phyloP scores from a whole-genome alignment of 768 basidiomycete genomes.

The Galerina marginata region DNA sequence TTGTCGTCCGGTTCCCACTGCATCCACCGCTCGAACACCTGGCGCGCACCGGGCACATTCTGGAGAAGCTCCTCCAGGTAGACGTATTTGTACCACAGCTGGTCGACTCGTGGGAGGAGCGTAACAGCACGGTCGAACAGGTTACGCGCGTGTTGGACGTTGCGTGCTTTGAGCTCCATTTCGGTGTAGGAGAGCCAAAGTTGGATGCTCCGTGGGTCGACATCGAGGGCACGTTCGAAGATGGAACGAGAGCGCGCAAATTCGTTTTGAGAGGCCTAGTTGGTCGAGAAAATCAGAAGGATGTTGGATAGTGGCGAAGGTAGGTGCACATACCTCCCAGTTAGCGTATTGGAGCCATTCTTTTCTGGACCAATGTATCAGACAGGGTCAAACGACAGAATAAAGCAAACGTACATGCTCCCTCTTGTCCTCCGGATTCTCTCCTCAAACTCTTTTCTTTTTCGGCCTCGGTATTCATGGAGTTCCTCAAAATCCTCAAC shows the following conservation, averaged over 20 bases:
- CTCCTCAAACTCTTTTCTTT: constrained; percentile 89
- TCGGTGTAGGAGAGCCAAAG: constrained; percentile 96
- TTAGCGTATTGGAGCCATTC: constrained; percentile 89
- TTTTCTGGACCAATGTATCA: constrained; percentile 52
- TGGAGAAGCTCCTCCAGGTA: constrained; percentile 97
- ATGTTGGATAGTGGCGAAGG: not conserved
- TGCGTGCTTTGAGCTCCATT: constrained; percentile 97
- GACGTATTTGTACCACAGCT: constrained; percentile 99
- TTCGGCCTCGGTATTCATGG: constrained; percentile 83
- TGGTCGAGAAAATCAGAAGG: not conserved
- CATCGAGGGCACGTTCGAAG: constrained; percentile 95
- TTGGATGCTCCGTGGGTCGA: constrained; percentile 88
- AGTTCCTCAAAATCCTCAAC: constrained; percentile 93
- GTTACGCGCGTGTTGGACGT: constrained; percentile 96
- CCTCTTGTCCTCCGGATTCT: constrained; percentile 81
- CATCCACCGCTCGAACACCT: constrained; percentile 99
- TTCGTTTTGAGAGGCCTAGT: constrained; percentile 92
- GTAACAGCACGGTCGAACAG: constrained; percentile 97
- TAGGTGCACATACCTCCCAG: constrained; percentile 66
- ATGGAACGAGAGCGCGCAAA: constrained; percentile 94
- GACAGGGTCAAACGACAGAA: not conserved
- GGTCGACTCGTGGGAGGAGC: constrained; percentile 92
- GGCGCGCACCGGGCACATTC: constrained; percentile 94
- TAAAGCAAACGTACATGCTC: constrained; percentile 64
- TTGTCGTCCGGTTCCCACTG: constrained; percentile 99